Evolutionary conservation across 2,329 filamentous ascomycete genomes (phyloP).

Genomic region (Cytospora schulzeri): DNA sequence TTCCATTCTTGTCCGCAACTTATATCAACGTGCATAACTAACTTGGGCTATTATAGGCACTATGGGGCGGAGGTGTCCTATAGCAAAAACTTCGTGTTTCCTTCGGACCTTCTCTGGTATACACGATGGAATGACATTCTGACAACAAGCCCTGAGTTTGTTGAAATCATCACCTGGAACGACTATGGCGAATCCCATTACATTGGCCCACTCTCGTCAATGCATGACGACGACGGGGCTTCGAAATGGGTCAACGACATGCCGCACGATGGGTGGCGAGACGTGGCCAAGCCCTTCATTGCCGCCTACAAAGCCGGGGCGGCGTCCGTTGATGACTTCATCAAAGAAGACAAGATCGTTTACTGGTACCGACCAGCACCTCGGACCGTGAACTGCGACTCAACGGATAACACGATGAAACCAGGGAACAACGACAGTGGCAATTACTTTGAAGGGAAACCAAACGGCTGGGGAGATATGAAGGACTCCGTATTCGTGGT

Average conservation of each 20-base stretch:
- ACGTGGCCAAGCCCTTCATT: conserved; percentile 57
- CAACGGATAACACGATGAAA: conserved; percentile 54
- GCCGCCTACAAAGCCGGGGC: conserved; percentile 54
- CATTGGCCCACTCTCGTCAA: conserved; percentile 25
- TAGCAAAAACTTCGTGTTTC: conserved; percentile 28
- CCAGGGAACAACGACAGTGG: conserved; percentile 47
- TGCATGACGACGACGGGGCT: conserved; percentile 26
- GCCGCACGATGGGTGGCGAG: conserved; percentile 56
- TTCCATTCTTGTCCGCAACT: background rate
- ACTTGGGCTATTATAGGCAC: conserved; percentile 3
- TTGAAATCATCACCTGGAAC: conserved; percentile 28
- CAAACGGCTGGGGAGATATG: conserved; percentile 53
- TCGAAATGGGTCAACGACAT: conserved; percentile 33
- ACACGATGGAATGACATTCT: conserved; percentile 26
- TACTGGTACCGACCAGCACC: conserved; percentile 60
- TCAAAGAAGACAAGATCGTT: conserved; percentile 51
- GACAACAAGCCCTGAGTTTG: conserved; percentile 19
- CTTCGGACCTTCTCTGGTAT: conserved; percentile 27
- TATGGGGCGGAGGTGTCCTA: conserved; percentile 26
- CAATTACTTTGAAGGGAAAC: conserved; percentile 55
- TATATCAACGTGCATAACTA: background rate
- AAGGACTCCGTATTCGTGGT: conserved; percentile 56
- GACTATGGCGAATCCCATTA: conserved; percentile 30
- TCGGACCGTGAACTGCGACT: conserved; percentile 48
- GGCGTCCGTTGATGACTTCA: conserved; percentile 39